Conservation (phyloP, 2,329 filamentous ascomycete species). For the Magnaporthales sp. region DNA sequence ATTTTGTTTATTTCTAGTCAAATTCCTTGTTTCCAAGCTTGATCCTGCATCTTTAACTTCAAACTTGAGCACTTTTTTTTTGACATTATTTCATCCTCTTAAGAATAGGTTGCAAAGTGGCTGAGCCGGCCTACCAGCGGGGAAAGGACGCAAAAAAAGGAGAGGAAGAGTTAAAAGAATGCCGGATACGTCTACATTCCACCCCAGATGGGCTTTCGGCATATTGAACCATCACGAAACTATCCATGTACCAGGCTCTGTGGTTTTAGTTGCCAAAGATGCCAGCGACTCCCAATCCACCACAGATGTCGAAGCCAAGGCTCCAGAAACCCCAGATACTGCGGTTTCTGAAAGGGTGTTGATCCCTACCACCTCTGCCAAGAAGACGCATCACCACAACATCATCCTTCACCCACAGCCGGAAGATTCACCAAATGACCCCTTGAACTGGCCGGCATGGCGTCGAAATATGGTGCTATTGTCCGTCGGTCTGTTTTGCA, state of each 20-base stretch:
- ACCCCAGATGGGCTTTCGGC: constrained; percentile 56
- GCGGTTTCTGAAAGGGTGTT: constrained; percentile 18
- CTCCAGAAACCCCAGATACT: constrained; percentile 31
- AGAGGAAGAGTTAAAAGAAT: not conserved
- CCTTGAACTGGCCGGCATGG: constrained; percentile 83
- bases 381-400: constrained; percentile 70
- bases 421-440: constrained; percentile 83
- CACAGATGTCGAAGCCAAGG: constrained; percentile 49
- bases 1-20: not conserved
- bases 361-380: constrained; percentile 37
- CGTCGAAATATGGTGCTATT: constrained; percentile 71
- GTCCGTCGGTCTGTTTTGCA: constrained; percentile 83
- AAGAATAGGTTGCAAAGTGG: not conserved
- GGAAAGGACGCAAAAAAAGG: not conserved
- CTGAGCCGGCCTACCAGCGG: not conserved
- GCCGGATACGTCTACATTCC: constrained; percentile 7
- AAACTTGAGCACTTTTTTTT: not conserved
- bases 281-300: constrained; percentile 50
- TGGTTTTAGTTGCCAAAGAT: constrained; percentile 45
- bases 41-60: not conserved
- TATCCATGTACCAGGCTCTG: constrained; percentile 65
- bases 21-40: too few species aligned
- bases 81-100: not conserved
- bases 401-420: constrained; percentile 90
- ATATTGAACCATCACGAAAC: constrained; percentile 74